Conservation (phyloP, 73 alveolate genomes). For the Symbiodinium natans region DNA sequence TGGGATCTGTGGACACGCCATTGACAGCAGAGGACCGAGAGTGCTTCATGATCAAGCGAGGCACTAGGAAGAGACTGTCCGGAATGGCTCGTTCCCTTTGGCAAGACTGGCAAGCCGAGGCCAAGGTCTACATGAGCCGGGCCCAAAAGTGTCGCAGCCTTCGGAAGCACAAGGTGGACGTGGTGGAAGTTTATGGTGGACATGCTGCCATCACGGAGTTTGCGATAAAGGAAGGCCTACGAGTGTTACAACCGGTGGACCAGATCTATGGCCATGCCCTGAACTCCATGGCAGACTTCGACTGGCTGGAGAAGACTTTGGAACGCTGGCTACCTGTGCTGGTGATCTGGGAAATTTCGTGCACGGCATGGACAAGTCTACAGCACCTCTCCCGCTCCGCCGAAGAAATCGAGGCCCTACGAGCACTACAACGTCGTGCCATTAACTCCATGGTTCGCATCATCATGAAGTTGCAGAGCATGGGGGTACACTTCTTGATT, state of each 20-base stretch:
- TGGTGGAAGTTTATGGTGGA: constrained; percentile 22
- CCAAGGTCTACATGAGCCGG: background rate
- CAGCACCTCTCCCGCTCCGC: background rate
- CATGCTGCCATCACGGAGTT: background rate
- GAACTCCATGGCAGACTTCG: background rate
- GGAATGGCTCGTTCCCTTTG: background rate
- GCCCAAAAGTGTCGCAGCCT: background rate
- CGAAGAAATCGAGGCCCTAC: background rate
- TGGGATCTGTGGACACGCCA: background rate
- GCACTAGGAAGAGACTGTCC: background rate
- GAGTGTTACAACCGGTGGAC: constrained; percentile 15
- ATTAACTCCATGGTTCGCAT: background rate
- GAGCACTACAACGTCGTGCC: background rate
- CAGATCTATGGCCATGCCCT: background rate
- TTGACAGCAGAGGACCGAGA: background rate
- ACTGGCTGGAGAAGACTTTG: background rate
- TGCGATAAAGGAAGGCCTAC: background rate
- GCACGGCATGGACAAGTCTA: background rate
- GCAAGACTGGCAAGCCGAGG: background rate
- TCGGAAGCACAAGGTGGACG: background rate
- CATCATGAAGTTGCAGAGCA: background rate
- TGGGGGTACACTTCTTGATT: background rate
- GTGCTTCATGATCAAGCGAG: background rate
- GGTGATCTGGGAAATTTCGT: background rate
- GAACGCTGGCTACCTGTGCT: background rate